Base-by-base conservation (phyloP, 345 rosid species). In the Aquilaria malaccensis region DNA sequence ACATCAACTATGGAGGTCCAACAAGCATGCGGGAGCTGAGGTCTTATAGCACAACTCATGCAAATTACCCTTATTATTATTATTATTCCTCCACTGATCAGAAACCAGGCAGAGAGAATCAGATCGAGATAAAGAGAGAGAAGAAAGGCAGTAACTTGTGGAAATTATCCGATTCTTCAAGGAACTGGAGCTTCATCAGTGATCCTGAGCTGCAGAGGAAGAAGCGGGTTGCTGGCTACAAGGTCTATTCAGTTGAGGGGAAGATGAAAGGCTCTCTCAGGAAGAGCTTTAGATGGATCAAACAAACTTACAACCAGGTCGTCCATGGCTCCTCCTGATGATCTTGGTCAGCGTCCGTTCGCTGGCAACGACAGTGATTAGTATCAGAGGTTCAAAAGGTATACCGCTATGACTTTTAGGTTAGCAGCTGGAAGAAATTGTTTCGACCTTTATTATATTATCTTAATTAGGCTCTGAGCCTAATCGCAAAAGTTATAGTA, bases 151-250 rank as follows among this genome's bases (percentile, higher is more conserved):
- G 65, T 52, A 65, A 58, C 57, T 52, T 72, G 46, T 81, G 76
- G 48, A 75, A 37, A 37, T 37, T 37, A 5, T 37, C 43, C 4
- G 43, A 79, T 46, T 70, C 73, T 63, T 67, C 85, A 49, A 85
- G 70, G 63, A 71, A 70, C 49, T 94, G 96, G 99, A 79, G 85
- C 70, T 78, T 94, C 45, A 78, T 94, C 45, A 77, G 59, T 45
- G 97, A 93, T 71, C 92, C 95, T 3, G 99, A 94, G 74, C 55
- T 86, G 37, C 84, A 87, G 61, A 94, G 99, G 91, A 94, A 87
- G 79, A 87, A 76, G 68, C 83, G 96, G 81, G 97, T 94, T 52
- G 96, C 92, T 14, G 67, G 90, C 58, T 90, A 94, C 74, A 90
- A 86, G 54, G 91, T 74, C 13, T 90, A 94, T 64, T 58, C 90